Evolutionary conservation across 2,329 filamentous ascomycete species (phyloP), one percentile per base, ranked within the genome.

Genomic region (Chrysoporthe austroafricana): DNA sequence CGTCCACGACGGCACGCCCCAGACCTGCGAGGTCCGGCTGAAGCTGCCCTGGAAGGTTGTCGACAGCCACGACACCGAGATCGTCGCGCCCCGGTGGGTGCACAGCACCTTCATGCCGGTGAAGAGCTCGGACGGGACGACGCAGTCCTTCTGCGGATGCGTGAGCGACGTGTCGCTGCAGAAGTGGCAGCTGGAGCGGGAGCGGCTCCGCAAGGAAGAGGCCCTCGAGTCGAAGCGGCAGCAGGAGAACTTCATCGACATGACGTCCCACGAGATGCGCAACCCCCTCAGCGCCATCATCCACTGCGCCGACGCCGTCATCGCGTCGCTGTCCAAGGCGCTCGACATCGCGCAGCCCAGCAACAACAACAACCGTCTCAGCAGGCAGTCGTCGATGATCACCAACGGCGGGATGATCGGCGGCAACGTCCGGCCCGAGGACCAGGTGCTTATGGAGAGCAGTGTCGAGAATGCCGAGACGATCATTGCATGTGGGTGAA

Each of bases 201-300:
- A 84, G 72, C 82, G 79, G 63, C 76, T 79, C 72, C 80, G 79
- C 62, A 85, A 83, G 74, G 83, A 85, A 56, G 84, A 88, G 66
- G 86, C 86, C 1, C 82, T 88, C 36, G 85, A 88, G 73, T 83
- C 84, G 42, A 87, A 85, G 73, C 80, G 89, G 5, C 90, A 92
- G 74, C 92, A 95, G 74, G 91, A 94, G 73, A 91, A 91, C 71
- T 94, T 94, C 73, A 92, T 94, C 73, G 91, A 93, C 76, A 92
- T 93, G 81, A 87, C 85, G 1, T 88, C 86, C 16, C 90, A 92
- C 74, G 90, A 91, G 74, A 90, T 92, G 86, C 84, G 90, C 36
- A 93, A 93, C 72, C 91, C 91, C 0, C 79, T 93, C 36, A 89
- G 86, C 56, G 91, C 90, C 0, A 93, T 93, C 21, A 79, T 93